Conservation (phyloP, 2,329 filamentous ascomycete species). For the Exutisphaerella laricina region DNA sequence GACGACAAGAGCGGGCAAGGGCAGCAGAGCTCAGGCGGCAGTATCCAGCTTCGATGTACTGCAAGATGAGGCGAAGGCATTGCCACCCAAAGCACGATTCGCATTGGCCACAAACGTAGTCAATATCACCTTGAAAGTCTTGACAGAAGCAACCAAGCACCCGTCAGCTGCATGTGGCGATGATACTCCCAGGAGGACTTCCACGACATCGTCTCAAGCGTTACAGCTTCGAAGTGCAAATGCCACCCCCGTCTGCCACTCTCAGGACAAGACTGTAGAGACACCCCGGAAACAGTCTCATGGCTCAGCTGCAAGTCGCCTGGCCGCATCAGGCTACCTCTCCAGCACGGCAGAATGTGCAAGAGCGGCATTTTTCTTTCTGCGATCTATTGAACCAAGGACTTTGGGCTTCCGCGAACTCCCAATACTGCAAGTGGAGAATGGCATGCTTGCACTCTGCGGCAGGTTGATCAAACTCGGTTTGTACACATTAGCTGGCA, state of each 20-base stretch:
- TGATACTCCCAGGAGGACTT: not conserved
- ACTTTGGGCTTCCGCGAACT: conserved; percentile 50
- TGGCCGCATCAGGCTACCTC: conserved; percentile 3
- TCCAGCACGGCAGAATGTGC: conserved; percentile 61
- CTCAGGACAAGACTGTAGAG: conserved; percentile 7
- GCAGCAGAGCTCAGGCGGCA: conserved; percentile 7
- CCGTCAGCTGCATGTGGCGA: too few species aligned
- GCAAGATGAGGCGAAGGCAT: conserved; percentile 31
- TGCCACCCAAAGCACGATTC: conserved; percentile 57
- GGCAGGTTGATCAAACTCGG: conserved; percentile 60
- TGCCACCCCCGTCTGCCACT: conserved; percentile 52
- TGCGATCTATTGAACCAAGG: conserved; percentile 53
- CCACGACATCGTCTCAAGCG: conserved; percentile 19
- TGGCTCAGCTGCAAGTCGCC: not conserved
- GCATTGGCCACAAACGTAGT: conserved; percentile 67
- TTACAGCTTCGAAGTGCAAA: conserved; percentile 43
- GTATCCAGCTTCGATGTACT: conserved; percentile 33
- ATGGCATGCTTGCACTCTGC: conserved; percentile 64
- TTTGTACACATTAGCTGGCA: conserved; percentile 62
- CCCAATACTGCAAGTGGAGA: conserved; percentile 64
- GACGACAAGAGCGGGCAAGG: conserved; percentile 4
- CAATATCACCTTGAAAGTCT: conserved; percentile 62
- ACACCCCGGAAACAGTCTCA: conserved; percentile 1
- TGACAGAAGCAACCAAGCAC: conserved; percentile 55
- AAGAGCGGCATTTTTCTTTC: conserved; percentile 59